Percentiles rank a stretch among this genome's conserved stretches.
These are phyloP conservation scores for Dalbergia cochinchinensis DNA, from an alignment of 306 rosid species.

Conservation along the genomic window DNA sequence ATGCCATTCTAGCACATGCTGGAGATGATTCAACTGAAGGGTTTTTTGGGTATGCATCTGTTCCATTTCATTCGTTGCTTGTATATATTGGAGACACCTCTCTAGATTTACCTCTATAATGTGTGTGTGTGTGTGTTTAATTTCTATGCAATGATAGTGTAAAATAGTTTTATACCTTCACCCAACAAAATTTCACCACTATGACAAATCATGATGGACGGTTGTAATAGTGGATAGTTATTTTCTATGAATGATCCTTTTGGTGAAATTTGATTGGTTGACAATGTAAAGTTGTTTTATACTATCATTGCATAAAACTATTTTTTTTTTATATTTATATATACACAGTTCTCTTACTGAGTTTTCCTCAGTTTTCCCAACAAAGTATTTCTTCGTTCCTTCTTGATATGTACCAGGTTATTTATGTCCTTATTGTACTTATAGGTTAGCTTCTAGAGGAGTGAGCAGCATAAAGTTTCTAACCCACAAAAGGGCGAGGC, in stretches of 20 bases:
- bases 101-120: slow-evolving; percentile 10
- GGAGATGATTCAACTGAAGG: slow-evolving; percentile 93
- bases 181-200: too few relatives aligned
- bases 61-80: slow-evolving; percentile 33
- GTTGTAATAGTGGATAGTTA: too few relatives aligned
- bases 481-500: background rate
- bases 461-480: background rate
- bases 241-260: too few relatives aligned
- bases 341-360: background rate
- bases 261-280: too few relatives aligned
- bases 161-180: too few relatives aligned
- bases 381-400: background rate
- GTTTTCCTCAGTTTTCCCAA: slow-evolving; percentile 29
- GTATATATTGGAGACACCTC: background rate
- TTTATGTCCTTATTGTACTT: background rate
- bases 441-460: background rate
- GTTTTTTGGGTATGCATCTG: slow-evolving; percentile 68
- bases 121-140: background rate
- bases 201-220: too few relatives aligned
- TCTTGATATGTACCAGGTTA: background rate
- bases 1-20: slow-evolving; percentile 90
- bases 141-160: too few relatives aligned
- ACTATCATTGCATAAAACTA: too few relatives aligned
- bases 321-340: too few relatives aligned
- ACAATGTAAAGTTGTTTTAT: too few relatives aligned